Percentiles rank a stretch among this genome's conserved stretches.
phyloP scores from a whole-genome alignment of 805 yeast species.

The Tetrapisispora namnaoensis region DNA sequence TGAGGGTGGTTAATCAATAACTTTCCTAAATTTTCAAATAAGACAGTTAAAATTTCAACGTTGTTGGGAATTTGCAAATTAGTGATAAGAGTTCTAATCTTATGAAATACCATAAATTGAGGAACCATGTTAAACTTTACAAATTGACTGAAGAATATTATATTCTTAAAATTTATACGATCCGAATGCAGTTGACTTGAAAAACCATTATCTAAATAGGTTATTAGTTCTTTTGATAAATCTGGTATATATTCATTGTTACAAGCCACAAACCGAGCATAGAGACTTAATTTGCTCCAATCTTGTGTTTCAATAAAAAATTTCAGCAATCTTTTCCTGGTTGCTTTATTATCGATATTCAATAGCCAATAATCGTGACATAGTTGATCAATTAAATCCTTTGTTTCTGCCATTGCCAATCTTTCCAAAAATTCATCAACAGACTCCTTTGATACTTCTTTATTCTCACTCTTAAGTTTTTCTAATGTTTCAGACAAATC shows the following conservation, averaged over 20 bases:
- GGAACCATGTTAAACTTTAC: conserved; percentile 70
- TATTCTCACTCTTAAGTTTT: conserved; percentile 4
- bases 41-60: conserved; percentile 56
- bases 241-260: conserved; percentile 41
- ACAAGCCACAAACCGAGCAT: conserved; percentile 61
- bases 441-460: conserved; percentile 6
- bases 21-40: conserved; percentile 67
- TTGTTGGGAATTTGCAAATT: conserved; percentile 45
- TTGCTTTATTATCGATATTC: conserved; percentile 61
- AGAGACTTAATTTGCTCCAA: conserved; percentile 38
- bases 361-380: conserved; percentile 39
- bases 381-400: conserved; percentile 41
- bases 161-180: conserved; percentile 43
- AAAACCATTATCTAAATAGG: conserved; percentile 48
- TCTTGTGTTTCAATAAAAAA: conserved; percentile 44
- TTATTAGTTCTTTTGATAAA: conserved; percentile 43
- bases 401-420: conserved; percentile 36
- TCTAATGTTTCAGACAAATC: conserved; percentile 29
- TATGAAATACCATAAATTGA: conserved; percentile 60
- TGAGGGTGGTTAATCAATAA: conserved; percentile 49
- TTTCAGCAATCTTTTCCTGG: conserved; percentile 48
- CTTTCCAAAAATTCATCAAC: conserved; percentile 36
- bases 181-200: conserved; percentile 49
- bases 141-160: conserved; percentile 62
- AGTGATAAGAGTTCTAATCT: conserved; percentile 50